phyloP scores from a whole-genome alignment of 2,329 filamentous ascomycete species.

The Cladosporium sp. region DNA sequence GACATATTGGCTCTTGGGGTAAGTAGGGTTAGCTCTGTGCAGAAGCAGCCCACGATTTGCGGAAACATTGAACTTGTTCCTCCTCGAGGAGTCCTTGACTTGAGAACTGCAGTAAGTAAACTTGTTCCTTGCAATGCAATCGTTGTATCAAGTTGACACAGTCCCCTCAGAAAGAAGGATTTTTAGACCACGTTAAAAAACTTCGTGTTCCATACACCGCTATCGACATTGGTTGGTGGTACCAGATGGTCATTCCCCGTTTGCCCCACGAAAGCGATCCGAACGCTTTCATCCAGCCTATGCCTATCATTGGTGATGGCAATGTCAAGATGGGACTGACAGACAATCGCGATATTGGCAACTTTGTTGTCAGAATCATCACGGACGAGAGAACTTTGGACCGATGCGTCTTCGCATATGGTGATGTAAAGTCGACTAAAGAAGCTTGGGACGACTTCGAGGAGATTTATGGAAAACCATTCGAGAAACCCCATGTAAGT shows the following conservation, averaged over 20 bases:
- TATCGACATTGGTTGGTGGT: conserved; percentile 55
- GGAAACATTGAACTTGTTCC: too few species aligned
- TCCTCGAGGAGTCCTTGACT: too few species aligned
- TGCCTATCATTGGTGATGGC: conserved; percentile 43
- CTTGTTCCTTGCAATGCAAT: too few species aligned
- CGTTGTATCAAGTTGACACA: too few species aligned
- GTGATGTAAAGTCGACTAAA: conserved; percentile 42
- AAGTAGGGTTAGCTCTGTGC: too few species aligned
- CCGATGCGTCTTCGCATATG: conserved; percentile 45
- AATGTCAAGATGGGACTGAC: conserved; percentile 41
- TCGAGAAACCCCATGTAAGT: conserved; percentile 20
- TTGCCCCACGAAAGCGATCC: conserved; percentile 38
- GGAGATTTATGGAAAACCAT: conserved; percentile 43
- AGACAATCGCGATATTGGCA: conserved; percentile 48
- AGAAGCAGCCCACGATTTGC: too few species aligned
- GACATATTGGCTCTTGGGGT: too few species aligned
- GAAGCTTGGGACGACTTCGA: conserved; percentile 45
- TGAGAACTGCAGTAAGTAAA: too few species aligned
- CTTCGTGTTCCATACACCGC: conserved; percentile 50
- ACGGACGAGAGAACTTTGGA: conserved; percentile 51
- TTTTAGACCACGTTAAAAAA: conserved; percentile 46
- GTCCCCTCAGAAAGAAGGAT: conserved; percentile 49
- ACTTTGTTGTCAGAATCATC: conserved; percentile 48
- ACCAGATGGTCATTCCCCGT: conserved; percentile 45
- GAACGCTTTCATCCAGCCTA: conserved; percentile 39